Percentiles rank a stretch among this genome's conserved stretches.
Conservation (phyloP, 2,329 filamentous ascomycete genomes). For the Colletotrichum sp. region DNA sequence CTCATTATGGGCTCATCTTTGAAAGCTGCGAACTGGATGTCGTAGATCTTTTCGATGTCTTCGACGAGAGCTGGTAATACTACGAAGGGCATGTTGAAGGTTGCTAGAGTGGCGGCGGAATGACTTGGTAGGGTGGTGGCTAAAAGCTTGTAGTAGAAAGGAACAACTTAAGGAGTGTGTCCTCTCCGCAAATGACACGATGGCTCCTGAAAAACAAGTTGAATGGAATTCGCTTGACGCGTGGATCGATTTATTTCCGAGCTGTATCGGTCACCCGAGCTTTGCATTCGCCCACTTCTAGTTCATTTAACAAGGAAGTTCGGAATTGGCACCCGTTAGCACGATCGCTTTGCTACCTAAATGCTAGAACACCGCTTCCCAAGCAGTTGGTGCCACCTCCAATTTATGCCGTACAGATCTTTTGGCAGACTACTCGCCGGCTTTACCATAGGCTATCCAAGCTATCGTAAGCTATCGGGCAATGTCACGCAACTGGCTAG, state of each 20-base stretch:
- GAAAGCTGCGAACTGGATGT: conserved; percentile 52
- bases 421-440: neutral
- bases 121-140: neutral
- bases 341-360: neutral
- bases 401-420: neutral
- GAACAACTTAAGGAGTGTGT: neutral
- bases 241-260: neutral
- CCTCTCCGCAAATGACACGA: neutral
- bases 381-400: neutral
- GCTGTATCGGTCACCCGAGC: neutral
- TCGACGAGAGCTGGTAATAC: conserved; percentile 49
- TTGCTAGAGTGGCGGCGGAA: neutral
- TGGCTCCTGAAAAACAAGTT: neutral
- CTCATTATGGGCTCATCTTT: conserved; percentile 23
- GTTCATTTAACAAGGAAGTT: neutral
- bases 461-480: neutral
- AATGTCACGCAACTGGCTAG: neutral
- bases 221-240: neutral
- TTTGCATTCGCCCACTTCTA: neutral
- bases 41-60: conserved; percentile 50
- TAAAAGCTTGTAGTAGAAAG: neutral
- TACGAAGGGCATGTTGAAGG: conserved; percentile 28
- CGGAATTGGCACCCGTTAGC: neutral
- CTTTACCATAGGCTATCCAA: neutral
- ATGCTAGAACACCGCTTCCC: neutral